Evolutionary conservation across 2,329 filamentous ascomycete genomes (phyloP).

Genomic region (Colletotrichum magnum): DNA sequence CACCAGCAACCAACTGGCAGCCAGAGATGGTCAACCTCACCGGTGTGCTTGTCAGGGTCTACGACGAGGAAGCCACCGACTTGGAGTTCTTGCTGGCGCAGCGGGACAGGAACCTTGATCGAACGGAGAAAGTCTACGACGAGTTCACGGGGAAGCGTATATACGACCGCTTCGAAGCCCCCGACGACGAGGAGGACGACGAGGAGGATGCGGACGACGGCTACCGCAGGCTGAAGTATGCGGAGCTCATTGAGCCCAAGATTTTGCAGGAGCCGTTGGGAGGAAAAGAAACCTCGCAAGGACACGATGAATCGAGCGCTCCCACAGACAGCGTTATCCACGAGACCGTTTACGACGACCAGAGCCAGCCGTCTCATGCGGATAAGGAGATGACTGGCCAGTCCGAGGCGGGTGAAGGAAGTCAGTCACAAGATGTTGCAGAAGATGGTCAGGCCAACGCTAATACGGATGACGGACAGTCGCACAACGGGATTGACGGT

Average conservation of each 20-base stretch:
- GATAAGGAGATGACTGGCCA: slow-evolving; percentile 36
- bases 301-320: slow-evolving; percentile 42
- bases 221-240: slow-evolving; percentile 70
- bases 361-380: slow-evolving; percentile 24
- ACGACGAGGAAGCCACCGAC: slow-evolving; percentile 63
- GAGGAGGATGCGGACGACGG: slow-evolving; percentile 72
- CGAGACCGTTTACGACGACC: slow-evolving; percentile 42
- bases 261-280: slow-evolving; percentile 63
- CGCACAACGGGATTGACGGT: not conserved
- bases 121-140: slow-evolving; percentile 73
- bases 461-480: slow-evolving; percentile 32
- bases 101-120: slow-evolving; percentile 73
- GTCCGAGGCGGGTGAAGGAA: slow-evolving; percentile 43
- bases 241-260: slow-evolving; percentile 77
- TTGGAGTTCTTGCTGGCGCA: slow-evolving; percentile 77
- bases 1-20: slow-evolving; percentile 75
- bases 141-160: slow-evolving; percentile 77
- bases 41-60: slow-evolving; percentile 72
- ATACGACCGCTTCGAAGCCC: slow-evolving; percentile 85
- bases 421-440: slow-evolving; percentile 47
- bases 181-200: slow-evolving; percentile 72
- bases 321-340: slow-evolving; percentile 43
- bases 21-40: slow-evolving; percentile 76
- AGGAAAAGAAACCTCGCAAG: slow-evolving; percentile 44
- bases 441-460: slow-evolving; percentile 35